A percentile compares a stretch with the other conserved stretches of the same genome.
phyloP scores from a whole-genome alignment of 164 flowering plant species.

The Malania oleifera region DNA sequence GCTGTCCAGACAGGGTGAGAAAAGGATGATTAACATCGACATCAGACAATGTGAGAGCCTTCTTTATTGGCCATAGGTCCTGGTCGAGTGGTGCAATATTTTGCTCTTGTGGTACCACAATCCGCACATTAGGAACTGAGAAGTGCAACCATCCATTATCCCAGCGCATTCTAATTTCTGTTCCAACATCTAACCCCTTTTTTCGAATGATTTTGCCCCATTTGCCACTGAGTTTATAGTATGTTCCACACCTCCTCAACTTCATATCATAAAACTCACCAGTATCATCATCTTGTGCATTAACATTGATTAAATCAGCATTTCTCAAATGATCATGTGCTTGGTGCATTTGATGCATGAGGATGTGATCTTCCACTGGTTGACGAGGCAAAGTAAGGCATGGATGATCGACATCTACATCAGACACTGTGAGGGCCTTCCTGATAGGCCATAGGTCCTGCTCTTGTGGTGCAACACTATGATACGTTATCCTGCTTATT shows the following conservation, averaged over 20 bases:
- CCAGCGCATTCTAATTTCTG: background rate
- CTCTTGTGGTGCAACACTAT: background rate
- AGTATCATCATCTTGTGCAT: constrained; percentile 7
- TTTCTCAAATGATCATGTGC: background rate
- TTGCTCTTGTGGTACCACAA: background rate
- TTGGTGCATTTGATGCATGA: background rate
- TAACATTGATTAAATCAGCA: background rate
- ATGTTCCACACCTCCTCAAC: background rate
- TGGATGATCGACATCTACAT: constrained; percentile 4
- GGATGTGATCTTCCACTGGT: background rate
- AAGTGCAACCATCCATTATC: constrained; percentile 3
- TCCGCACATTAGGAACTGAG: background rate
- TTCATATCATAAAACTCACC: constrained; percentile 1
- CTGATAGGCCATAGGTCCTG: constrained; percentile 1
- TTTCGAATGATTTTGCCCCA: constrained; percentile 2
- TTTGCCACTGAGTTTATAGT: constrained; percentile 4
- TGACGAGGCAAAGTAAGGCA: constrained; percentile 2
- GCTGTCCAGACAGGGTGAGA: background rate
- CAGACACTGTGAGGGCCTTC: background rate
- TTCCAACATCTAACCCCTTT: background rate
- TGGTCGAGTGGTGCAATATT: background rate
- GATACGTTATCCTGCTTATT: background rate
- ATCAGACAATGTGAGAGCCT: background rate
- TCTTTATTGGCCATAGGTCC: background rate
- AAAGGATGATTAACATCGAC: constrained; percentile 2